Evolutionary conservation across 2,329 filamentous ascomycete species (phyloP).

Genomic region (Venturia nashicola): DNA sequence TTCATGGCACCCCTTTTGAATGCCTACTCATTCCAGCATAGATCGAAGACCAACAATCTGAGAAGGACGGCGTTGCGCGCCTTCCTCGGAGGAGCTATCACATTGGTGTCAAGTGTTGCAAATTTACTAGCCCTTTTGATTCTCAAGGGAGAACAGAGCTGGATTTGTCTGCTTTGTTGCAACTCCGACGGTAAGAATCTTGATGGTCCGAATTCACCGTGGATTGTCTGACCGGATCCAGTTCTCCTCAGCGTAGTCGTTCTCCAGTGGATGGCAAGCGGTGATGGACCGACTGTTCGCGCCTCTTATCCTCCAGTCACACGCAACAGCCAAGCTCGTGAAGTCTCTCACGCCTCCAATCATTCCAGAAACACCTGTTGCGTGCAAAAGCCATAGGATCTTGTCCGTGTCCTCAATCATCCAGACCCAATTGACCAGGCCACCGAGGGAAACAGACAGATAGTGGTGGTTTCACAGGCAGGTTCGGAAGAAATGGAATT

Average conservation of each 20-base stretch:
- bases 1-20: not conserved
- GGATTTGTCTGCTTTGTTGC: constrained; percentile 54
- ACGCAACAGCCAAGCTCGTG: not conserved
- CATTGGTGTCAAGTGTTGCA: constrained; percentile 44
- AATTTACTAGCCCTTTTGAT: constrained; percentile 48
- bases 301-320: not conserved
- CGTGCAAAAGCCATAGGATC: not conserved
- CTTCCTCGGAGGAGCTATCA: constrained; percentile 45
- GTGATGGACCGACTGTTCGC: not conserved
- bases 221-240: too few species aligned
- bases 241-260: constrained; percentile 49
- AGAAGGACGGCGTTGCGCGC: constrained; percentile 41
- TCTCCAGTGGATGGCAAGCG: constrained; percentile 46
- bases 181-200: constrained; percentile 36
- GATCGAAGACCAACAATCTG: not conserved
- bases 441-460: not conserved
- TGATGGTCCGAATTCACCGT: too few species aligned
- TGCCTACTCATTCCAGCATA: not conserved
- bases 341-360: not conserved
- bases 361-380: not conserved
- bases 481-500: not conserved
- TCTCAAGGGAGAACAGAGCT: constrained; percentile 48
- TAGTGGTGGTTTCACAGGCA: not conserved
- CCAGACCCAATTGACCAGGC: not conserved
- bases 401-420: not conserved